phyloP scores from a whole-genome alignment of 345 rosid genomes.

The Rhizophora apiculata region DNA sequence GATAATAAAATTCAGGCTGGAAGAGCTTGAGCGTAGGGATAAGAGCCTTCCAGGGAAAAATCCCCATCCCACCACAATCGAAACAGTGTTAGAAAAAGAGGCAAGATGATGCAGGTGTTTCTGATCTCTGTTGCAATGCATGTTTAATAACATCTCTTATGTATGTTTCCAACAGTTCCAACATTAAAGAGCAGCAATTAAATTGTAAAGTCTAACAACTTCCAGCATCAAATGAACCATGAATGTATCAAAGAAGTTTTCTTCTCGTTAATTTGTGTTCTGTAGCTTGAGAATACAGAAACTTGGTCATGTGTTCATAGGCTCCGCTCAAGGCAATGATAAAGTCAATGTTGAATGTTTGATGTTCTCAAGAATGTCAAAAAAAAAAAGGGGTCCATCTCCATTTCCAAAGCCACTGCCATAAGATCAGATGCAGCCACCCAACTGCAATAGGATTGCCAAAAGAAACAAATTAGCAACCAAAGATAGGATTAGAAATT shows the following conservation, averaged over 20 bases:
- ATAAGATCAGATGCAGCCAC: slow-evolving; percentile 24
- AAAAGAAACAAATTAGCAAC: slow-evolving; percentile 4
- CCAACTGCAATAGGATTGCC: slow-evolving; percentile 19
- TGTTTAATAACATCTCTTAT: slow-evolving; percentile 53
- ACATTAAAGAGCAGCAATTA: slow-evolving; percentile 44
- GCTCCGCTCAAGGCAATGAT: no score
- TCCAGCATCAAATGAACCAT: no score
- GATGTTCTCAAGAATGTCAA: neutral
- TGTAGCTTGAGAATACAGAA: no score
- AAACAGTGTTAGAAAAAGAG: slow-evolving; percentile 41
- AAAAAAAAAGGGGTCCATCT: neutral
- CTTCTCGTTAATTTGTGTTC: no score
- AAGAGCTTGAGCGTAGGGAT: slow-evolving; percentile 75
- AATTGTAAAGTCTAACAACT: no score
- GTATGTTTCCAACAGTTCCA: slow-evolving; percentile 76
- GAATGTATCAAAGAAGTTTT: no score
- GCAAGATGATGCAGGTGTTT: slow-evolving; percentile 35
- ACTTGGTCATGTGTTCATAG: no score
- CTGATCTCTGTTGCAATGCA: slow-evolving; percentile 56
- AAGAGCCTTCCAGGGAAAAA: slow-evolving; percentile 80
- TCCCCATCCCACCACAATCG: slow-evolving; percentile 68
- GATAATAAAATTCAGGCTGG: slow-evolving; percentile 65
- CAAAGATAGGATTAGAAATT: neutral
- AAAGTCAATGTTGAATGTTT: slow-evolving; percentile 44
- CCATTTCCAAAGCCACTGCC: neutral